These are phyloP conservation scores for Boletellus ananiceps DNA, from an alignment of 768 basidiomycete genomes.

Conservation along the genomic window DNA sequence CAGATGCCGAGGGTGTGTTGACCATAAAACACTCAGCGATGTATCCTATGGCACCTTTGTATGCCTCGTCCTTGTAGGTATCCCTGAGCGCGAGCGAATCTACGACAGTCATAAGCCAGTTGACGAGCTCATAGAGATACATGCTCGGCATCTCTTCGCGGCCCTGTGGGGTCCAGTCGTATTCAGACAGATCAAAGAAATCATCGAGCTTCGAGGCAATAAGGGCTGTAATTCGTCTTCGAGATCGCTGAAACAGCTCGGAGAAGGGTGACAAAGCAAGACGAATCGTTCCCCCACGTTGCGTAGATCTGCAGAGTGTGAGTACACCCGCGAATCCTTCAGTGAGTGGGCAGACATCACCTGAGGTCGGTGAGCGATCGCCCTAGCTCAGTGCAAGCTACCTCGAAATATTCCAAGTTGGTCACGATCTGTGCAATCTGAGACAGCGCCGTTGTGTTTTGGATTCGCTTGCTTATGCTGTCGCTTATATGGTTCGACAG, in stretches of 20 bases:
- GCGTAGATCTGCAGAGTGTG: constrained; percentile 57
- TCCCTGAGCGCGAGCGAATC: constrained; percentile 85
- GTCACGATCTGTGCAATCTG: constrained; percentile 92
- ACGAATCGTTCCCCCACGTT: constrained; percentile 76
- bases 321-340: not conserved
- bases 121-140: constrained; percentile 92
- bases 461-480: constrained; percentile 68
- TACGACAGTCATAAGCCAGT: constrained; percentile 94
- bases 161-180: constrained; percentile 80
- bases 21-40: constrained; percentile 90
- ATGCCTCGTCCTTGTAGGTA: constrained; percentile 83
- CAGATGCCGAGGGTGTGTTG: constrained; percentile 18
- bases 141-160: constrained; percentile 80
- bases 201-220: constrained; percentile 92
- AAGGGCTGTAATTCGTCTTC: constrained; percentile 70
- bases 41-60: constrained; percentile 81
- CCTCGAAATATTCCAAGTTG: constrained; percentile 89
- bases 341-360: constrained; percentile 34
- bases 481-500: constrained; percentile 73
- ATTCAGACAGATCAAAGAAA: constrained; percentile 93
- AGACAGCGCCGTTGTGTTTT: constrained; percentile 71
- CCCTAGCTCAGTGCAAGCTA: constrained; percentile 80
- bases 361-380: constrained; percentile 78
- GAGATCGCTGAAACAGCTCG: constrained; percentile 61
- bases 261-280: constrained; percentile 66